Percentiles rank a stretch among this genome's conserved stretches.
Conservation (phyloP, 495 filamentous ascomycete genomes). For the Aspergillus avenaceus region DNA sequence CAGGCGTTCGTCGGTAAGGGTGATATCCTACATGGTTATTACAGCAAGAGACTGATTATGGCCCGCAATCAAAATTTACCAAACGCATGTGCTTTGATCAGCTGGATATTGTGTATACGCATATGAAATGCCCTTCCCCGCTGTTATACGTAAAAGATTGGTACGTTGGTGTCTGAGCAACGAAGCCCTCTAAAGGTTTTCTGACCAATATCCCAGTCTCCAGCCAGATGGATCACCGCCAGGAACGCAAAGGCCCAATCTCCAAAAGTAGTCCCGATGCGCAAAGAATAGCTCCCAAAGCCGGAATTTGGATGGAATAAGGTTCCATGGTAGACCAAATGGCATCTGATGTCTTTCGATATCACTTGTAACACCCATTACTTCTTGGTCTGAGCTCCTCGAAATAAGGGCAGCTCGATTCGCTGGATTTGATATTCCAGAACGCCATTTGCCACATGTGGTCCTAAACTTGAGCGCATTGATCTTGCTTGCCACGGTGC, state of each 20-base stretch:
- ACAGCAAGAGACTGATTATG: too few relatives aligned
- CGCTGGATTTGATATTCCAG: not conserved
- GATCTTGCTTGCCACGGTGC: not conserved
- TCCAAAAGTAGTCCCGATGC: conserved; percentile 95
- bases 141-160: too few relatives aligned
- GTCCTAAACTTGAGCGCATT: not conserved
- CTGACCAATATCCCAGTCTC: not conserved
- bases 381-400: not conserved
- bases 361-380: conserved; percentile 9
- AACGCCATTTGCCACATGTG: not conserved
- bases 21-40: too few relatives aligned
- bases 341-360: conserved; percentile 16
- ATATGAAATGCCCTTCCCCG: too few relatives aligned
- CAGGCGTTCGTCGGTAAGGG: too few relatives aligned
- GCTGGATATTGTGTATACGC: too few relatives aligned
- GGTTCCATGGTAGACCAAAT: conserved; percentile 26
- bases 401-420: conserved; percentile 5
- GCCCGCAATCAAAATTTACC: too few relatives aligned
- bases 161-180: too few relatives aligned
- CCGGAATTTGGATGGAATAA: conserved; percentile 60
- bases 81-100: too few relatives aligned
- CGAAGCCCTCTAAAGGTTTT: not conserved
- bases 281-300: conserved; percentile 92
- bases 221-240: conserved; percentile 61
- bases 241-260: conserved; percentile 84